These are phyloP conservation scores for Fusarium fracticaudum DNA, from an alignment of 2,329 filamentous ascomycete genomes.

Conservation along the genomic window DNA sequence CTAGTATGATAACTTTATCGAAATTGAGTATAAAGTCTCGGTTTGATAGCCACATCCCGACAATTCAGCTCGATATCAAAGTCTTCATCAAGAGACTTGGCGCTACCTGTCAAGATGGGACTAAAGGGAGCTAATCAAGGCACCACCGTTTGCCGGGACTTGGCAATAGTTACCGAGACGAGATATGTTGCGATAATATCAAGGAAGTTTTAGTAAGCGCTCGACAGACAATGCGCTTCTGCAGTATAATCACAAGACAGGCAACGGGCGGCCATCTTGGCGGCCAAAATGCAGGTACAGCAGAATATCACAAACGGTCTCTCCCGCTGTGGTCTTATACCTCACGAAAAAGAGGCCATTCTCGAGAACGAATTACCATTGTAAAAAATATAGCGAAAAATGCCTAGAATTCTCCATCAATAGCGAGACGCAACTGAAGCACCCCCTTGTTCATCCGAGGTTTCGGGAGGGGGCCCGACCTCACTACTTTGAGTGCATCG, in stretches of 20 bases:
- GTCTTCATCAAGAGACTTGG: not conserved
- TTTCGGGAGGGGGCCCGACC: constrained; percentile 30
- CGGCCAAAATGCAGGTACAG: not conserved
- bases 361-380: not conserved
- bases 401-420: constrained; percentile 35
- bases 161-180: not conserved
- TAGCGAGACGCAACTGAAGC: constrained; percentile 36
- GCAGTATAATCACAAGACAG: constrained; percentile 2
- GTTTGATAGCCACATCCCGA: not conserved
- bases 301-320: not conserved
- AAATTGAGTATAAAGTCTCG: not conserved
- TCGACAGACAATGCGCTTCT: not conserved
- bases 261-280: not conserved
- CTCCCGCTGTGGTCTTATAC: constrained; percentile 5
- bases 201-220: constrained; percentile 26
- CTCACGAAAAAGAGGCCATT: constrained; percentile 1
- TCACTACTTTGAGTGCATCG: constrained; percentile 18
- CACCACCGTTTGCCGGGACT: constrained; percentile 16
- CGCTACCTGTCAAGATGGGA: not conserved
- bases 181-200: not conserved
- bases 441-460: constrained; percentile 29
- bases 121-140: constrained; percentile 14
- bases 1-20: constrained; percentile 7
- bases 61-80: not conserved
- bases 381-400: not conserved